Evolutionary conservation across 2,329 filamentous ascomycete genomes (phyloP).

Genomic region (Aspergillus udagawae): DNA sequence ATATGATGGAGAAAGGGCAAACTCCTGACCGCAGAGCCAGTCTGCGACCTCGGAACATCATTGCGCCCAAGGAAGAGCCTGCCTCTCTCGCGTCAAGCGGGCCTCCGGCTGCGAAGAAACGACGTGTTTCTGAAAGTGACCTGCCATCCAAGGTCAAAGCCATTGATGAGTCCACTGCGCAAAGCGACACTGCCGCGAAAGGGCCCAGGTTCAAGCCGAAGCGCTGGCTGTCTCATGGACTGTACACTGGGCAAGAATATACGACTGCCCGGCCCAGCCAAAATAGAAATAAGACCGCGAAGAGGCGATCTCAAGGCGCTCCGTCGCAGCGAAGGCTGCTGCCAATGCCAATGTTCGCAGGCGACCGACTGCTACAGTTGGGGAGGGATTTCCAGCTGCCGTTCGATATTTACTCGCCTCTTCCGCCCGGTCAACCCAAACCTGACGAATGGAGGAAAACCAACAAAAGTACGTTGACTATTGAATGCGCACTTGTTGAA

Average conservation of each 20-base stretch:
- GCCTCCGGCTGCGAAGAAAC: conserved; percentile 37
- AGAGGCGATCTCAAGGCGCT: conserved; percentile 26
- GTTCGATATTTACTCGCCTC: conserved; percentile 82
- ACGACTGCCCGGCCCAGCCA: conserved; percentile 47
- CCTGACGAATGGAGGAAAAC: conserved; percentile 90
- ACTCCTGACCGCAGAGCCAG: conserved; percentile 54
- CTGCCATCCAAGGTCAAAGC: conserved; percentile 20
- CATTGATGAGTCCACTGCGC: conserved; percentile 13
- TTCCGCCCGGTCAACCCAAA: conserved; percentile 81
- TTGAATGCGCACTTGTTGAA: not conserved
- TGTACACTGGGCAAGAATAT: conserved; percentile 77
- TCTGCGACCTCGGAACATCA: conserved; percentile 50
- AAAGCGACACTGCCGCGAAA: conserved; percentile 17
- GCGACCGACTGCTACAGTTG: conserved; percentile 64
- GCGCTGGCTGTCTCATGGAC: conserved; percentile 74
- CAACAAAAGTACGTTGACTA: conserved; percentile 68
- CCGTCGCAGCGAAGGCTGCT: conserved; percentile 47
- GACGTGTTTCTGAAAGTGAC: conserved; percentile 39
- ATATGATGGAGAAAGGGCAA: conserved; percentile 52
- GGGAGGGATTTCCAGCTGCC: conserved; percentile 84
- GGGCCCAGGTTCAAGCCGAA: conserved; percentile 51
- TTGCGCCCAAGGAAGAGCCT: conserved; percentile 22
- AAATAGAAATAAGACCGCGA: conserved; percentile 41
- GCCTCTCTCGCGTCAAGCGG: conserved; percentile 16
- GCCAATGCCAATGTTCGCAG: conserved; percentile 75